These are phyloP conservation scores for Leccinum holopus DNA, from an alignment of 1,284 basidiomycete species.

Conservation along the genomic window DNA sequence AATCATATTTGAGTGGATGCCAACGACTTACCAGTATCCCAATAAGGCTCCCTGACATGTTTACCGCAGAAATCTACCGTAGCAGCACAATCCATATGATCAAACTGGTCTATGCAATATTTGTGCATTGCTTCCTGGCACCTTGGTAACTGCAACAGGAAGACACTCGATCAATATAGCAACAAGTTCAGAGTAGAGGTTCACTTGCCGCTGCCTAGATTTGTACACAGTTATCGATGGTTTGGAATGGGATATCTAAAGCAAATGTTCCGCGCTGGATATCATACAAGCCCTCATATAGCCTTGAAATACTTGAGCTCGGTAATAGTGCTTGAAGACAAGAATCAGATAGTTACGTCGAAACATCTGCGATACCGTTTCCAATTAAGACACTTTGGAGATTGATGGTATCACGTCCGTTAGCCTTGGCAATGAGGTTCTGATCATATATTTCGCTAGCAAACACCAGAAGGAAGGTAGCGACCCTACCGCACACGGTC, in stretches of 20 bases:
- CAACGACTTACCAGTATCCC: conserved; percentile 46
- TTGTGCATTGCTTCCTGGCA: conserved; percentile 50
- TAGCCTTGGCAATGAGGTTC: conserved; percentile 52
- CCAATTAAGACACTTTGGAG: conserved; percentile 63
- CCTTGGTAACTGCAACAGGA: conserved; percentile 46
- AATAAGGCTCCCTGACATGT: conserved; percentile 52
- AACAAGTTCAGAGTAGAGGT: not conserved
- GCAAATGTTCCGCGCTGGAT: conserved; percentile 60
- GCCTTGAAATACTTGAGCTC: conserved; percentile 32
- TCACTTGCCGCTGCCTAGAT: conserved; percentile 57
- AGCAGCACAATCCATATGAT: conserved; percentile 60
- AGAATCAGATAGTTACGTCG: conserved; percentile 42
- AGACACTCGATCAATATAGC: not conserved
- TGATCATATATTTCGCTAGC: conserved; percentile 78
- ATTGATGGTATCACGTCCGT: conserved; percentile 66
- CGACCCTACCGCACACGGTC: conserved; percentile 49
- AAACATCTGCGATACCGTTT: conserved; percentile 63
- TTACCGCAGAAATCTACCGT: conserved; percentile 62
- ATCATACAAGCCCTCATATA: conserved; percentile 62
- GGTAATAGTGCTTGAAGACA: conserved; percentile 20
- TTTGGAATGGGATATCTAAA: conserved; percentile 56
- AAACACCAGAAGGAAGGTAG: conserved; percentile 71
- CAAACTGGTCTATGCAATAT: conserved; percentile 55
- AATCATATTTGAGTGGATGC: not conserved
- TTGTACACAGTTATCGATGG: conserved; percentile 54